Percentiles rank a stretch among this genome's conserved stretches.
These are phyloP conservation scores for Penicillium sp. DNA, from an alignment of 2,329 filamentous ascomycete species.

Conservation along the genomic window DNA sequence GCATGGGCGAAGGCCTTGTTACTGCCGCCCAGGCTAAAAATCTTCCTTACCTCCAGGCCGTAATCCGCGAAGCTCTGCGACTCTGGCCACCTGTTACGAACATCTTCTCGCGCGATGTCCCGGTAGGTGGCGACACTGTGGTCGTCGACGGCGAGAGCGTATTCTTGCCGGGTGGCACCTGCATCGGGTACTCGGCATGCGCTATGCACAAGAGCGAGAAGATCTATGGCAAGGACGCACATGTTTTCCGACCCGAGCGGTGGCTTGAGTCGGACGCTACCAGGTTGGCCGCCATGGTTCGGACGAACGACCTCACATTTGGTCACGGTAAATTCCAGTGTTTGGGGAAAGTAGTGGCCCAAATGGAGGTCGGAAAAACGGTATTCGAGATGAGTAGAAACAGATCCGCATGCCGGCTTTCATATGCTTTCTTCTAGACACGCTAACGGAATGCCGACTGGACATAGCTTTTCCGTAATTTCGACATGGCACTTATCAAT, in stretches of 20 bases:
- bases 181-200: conserved; percentile 19
- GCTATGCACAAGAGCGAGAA: conserved; percentile 19
- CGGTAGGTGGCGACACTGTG: conserved; percentile 14
- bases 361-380: conserved; percentile 18
- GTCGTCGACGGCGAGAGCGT: conserved; percentile 17
- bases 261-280: conserved; percentile 17
- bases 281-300: conserved; percentile 15
- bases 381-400: conserved; percentile 18
- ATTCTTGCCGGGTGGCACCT: conserved; percentile 14
- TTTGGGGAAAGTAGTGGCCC: conserved; percentile 20
- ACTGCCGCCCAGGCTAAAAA: conserved; percentile 20
- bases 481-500: conserved; percentile 18
- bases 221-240: conserved; percentile 19
- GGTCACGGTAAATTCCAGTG: conserved; percentile 21
- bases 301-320: conserved; percentile 18
- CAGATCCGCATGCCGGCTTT: neutral
- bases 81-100: conserved; percentile 20
- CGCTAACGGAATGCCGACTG: neutral
- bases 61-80: conserved; percentile 29
- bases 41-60: conserved; percentile 34
- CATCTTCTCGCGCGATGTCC: conserved; percentile 21
- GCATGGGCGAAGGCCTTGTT: conserved; percentile 10
- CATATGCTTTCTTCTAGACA: neutral
- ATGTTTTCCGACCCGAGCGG: conserved; percentile 18
- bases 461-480: conserved; percentile 19